Evolutionary conservation across 176 grass and related monocot genomes (phyloP).

Genomic region (Oryza rufipogon): DNA sequence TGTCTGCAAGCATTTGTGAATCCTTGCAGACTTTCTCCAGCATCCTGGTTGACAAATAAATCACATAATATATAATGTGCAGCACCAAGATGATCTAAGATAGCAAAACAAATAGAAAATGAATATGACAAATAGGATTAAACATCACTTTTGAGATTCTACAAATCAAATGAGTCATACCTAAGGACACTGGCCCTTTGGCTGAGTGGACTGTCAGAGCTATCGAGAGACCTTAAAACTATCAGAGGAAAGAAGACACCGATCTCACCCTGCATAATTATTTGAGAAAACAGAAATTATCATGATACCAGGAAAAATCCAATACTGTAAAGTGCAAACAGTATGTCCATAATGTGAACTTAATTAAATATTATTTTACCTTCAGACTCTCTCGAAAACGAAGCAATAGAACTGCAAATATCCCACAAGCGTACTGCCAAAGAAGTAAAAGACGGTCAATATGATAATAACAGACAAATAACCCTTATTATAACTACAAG

Average conservation of each 20-base stretch:
- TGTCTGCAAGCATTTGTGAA: conserved; percentile 97
- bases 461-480: conserved; percentile 21
- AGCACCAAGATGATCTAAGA: neutral
- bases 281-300: neutral
- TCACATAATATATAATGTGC: conserved; percentile 34
- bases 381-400: conserved; percentile 97
- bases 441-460: conserved; percentile 43
- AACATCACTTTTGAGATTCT: neutral
- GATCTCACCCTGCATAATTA: conserved; percentile 91
- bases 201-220: conserved; percentile 72
- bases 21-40: conserved; percentile 99
- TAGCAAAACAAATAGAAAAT: conserved; percentile 35
- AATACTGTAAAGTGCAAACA: conserved; percentile 45
- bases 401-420: conserved; percentile 94
- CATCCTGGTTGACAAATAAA: conserved; percentile 69
- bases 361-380: conserved; percentile 56
- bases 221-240: conserved; percentile 93
- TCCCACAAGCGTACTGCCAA: conserved; percentile 91
- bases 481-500: neutral
- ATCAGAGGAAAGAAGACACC: conserved; percentile 99
- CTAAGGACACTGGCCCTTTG: conserved; percentile 94
- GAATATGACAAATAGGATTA: neutral
- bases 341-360: conserved; percentile 16
- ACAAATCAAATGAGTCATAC: conserved; percentile 49
- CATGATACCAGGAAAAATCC: conserved; percentile 15